Conservation (phyloP, 306 rosid genomes). For the Glycine soja region DNA sequence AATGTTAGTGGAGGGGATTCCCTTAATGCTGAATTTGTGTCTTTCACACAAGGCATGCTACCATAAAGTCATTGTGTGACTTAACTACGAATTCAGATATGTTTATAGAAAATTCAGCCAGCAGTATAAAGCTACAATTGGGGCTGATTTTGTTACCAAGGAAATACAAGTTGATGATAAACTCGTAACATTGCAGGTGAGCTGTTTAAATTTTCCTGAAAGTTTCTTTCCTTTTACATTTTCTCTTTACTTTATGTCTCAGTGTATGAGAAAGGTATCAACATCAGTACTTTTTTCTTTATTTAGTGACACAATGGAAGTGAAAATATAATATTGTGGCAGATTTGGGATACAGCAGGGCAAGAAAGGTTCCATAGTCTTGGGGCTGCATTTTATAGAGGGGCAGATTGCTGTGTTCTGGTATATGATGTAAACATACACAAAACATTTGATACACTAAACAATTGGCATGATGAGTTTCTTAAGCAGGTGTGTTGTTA, state of each 20-base stretch:
- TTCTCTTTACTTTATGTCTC: background rate
- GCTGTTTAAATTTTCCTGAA: conserved; percentile 12
- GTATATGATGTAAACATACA: conserved; percentile 79
- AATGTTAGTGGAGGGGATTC: too few relatives aligned
- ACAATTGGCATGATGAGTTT: conserved; percentile 88
- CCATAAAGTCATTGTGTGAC: conserved; percentile 39
- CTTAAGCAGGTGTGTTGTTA: conserved; percentile 70
- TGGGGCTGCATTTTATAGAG: conserved; percentile 88
- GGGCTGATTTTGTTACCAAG: conserved; percentile 96
- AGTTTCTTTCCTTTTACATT: background rate
- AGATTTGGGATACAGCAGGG: conserved; percentile 99
- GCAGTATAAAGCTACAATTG: conserved; percentile 89
- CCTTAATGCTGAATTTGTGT: background rate
- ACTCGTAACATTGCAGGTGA: conserved; percentile 84
- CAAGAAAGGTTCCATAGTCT: conserved; percentile 92
- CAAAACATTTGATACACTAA: conserved; percentile 73
- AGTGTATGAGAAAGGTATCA: too few relatives aligned
- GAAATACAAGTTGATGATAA: conserved; percentile 80
- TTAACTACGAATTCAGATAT: conserved; percentile 68
- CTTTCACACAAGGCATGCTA: background rate
- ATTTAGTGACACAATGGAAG: conserved; percentile 2
- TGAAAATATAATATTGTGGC: conserved; percentile 35
- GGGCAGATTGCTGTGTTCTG: conserved; percentile 94
- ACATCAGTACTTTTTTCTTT: too few relatives aligned
- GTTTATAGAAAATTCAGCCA: conserved; percentile 74